These are phyloP conservation scores for Galerina sulciceps DNA, from an alignment of 768 basidiomycete genomes.

Conservation along the genomic window DNA sequence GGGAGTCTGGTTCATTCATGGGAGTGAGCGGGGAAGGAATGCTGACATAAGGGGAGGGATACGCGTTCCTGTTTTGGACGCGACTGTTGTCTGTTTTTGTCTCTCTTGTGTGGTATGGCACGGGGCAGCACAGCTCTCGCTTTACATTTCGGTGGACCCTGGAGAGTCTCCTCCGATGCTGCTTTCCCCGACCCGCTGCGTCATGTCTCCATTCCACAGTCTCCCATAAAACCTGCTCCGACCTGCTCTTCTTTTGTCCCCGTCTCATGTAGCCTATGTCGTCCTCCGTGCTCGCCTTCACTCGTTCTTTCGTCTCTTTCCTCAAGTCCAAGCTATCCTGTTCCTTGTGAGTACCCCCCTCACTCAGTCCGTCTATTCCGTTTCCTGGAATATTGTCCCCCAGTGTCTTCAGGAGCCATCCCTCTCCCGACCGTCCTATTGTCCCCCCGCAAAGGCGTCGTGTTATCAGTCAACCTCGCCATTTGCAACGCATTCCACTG, in stretches of 20 bases:
- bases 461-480: conserved; percentile 39
- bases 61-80: not conserved
- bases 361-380: not conserved
- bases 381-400: not conserved
- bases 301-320: conserved; percentile 53
- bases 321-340: conserved; percentile 41
- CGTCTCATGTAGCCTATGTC: conserved; percentile 30
- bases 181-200: conserved; percentile 22
- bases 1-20: conserved; percentile 55
- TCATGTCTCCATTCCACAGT: conserved; percentile 19
- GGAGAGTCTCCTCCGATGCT: conserved; percentile 17
- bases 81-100: conserved; percentile 15
- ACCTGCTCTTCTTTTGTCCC: conserved; percentile 16
- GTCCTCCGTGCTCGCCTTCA: conserved; percentile 46
- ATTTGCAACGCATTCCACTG: conserved; percentile 35
- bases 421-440: not conserved
- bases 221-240: conserved; percentile 8
- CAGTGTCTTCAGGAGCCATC: not conserved
- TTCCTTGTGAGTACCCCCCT: conserved; percentile 27
- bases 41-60: conserved; percentile 11
- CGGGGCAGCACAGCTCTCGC: conserved; percentile 19
- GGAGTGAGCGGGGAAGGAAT: conserved; percentile 12
- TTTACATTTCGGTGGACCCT: conserved; percentile 22
- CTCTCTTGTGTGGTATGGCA: conserved; percentile 9
- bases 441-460: conserved; percentile 8